Percentiles rank a stretch among this genome's conserved stretches.
Conservation (phyloP, 1,284 basidiomycete genomes). For the Cryptococcus sp. region DNA sequence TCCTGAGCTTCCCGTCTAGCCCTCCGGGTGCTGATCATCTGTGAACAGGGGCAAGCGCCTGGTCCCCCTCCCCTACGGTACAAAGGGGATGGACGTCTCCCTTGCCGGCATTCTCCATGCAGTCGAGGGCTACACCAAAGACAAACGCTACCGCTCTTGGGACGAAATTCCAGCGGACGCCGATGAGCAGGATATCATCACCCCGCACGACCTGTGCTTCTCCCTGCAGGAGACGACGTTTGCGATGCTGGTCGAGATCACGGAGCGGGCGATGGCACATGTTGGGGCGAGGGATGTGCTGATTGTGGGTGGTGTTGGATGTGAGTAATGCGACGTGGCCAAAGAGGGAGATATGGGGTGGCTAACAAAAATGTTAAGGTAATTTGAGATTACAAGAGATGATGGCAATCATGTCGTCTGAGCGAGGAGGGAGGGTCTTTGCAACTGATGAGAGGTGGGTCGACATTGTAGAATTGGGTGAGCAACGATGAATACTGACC, state of each 20-base stretch:
- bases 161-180: constrained; percentile 13
- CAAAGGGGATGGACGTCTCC: constrained; percentile 98
- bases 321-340: constrained; percentile 56
- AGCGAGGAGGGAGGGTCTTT: constrained; percentile 85
- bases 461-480: constrained; percentile 1
- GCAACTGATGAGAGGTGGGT: constrained; percentile 89
- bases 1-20: neutral
- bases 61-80: constrained; percentile 84
- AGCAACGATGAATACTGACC: neutral
- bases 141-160: constrained; percentile 64
- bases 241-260: constrained; percentile 99
- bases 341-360: neutral
- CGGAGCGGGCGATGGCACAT: constrained; percentile 98
- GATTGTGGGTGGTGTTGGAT: constrained; percentile 98
- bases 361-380: constrained; percentile 53
- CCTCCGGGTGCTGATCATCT: neutral
- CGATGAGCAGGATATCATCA: constrained; percentile 67
- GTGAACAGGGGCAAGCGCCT: constrained; percentile 57
- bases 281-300: constrained; percentile 93
- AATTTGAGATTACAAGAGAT: constrained; percentile 93
- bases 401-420: constrained; percentile 96
- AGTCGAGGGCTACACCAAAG: constrained; percentile 79
- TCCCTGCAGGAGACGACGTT: constrained; percentile 96
- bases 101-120: constrained; percentile 89
- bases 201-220: constrained; percentile 91